Evolutionary conservation across 306 rosid species (phyloP).

Genomic region (Mimosa bimucronata): DNA sequence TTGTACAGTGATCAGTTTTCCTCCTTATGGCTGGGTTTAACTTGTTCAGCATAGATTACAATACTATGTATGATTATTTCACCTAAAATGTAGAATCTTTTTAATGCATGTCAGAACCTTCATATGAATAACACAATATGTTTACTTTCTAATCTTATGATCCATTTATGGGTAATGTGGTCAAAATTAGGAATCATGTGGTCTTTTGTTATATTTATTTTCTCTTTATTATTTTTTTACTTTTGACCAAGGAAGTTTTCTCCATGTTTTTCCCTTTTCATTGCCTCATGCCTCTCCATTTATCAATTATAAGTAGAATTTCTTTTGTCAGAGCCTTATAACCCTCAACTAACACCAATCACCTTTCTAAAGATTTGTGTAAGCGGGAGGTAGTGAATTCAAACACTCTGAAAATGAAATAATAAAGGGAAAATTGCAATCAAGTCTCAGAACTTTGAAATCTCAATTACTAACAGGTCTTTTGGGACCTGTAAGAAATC

Average conservation of each 20-base stretch:
- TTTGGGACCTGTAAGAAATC: no score
- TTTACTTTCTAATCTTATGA: not conserved
- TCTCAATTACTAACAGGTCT: no score
- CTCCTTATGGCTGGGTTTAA: not conserved
- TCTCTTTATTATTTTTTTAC: not conserved
- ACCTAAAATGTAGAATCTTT: not conserved
- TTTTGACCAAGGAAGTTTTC: not conserved
- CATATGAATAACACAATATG: not conserved
- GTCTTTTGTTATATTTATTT: no score
- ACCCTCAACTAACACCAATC: no score
- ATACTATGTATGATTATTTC: not conserved
- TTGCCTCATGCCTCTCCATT: not conserved
- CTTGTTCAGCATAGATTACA: not conserved
- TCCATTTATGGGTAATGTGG: not conserved
- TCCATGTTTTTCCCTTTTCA: not conserved
- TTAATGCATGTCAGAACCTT: not conserved
- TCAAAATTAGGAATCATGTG: not conserved
- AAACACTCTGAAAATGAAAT: no score
- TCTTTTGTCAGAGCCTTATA: no score
- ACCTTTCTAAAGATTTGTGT: no score
- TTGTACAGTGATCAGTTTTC: conserved; percentile 6
- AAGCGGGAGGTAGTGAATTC: no score
- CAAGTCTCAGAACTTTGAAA: no score
- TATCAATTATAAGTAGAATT: no score
- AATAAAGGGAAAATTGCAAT: no score